Percentiles rank a stretch among this genome's conserved stretches.
Conservation (phyloP, 2,329 filamentous ascomycete genomes). For the Triangularia verruculosa region DNA sequence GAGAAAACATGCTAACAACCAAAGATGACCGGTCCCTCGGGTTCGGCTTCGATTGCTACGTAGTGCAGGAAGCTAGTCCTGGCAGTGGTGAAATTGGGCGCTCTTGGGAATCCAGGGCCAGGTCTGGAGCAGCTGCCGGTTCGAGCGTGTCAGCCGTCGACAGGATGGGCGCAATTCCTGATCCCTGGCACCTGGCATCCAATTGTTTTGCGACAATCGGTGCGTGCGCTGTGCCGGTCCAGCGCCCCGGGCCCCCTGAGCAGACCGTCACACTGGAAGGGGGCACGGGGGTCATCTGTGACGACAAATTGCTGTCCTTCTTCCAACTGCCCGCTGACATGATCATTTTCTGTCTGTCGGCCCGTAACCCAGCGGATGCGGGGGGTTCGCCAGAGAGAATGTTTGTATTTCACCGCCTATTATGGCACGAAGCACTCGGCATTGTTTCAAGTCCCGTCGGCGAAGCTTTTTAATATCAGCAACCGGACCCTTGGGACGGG, state of each 20-base stretch:
- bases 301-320: not conserved
- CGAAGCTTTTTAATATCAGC: not conserved
- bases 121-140: not conserved
- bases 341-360: no score
- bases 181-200: not conserved
- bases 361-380: no score
- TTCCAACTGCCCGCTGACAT: not conserved
- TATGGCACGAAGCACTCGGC: not conserved
- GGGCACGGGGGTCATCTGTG: no score
- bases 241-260: not conserved
- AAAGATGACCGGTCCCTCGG: not conserved
- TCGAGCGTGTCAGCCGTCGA: not conserved
- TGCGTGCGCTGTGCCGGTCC: not conserved
- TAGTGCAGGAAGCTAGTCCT: not conserved
- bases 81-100: not conserved
- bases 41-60: not conserved
- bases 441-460: not conserved
- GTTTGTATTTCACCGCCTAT: not conserved
- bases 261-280: not conserved
- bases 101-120: not conserved
- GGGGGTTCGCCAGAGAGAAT: not conserved
- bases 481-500: slow-evolving; percentile 1
- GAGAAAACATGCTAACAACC: no score
- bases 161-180: not conserved
- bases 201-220: not conserved